Conservation (phyloP, 352 stramenopile species). For the Globisporangium takayamanum region DNA sequence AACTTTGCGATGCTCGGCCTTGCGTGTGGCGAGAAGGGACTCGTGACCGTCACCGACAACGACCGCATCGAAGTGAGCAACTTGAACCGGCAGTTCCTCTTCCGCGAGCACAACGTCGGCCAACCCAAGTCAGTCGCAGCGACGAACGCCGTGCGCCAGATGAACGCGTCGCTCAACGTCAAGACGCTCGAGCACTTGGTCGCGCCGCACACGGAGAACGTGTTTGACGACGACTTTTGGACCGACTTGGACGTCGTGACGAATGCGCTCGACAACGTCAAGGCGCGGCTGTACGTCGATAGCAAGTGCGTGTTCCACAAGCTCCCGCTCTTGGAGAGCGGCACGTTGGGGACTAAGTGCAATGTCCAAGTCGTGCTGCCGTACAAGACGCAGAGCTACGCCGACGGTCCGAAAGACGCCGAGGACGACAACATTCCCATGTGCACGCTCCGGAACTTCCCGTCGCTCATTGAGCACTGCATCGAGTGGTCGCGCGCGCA, state of each 20-base stretch:
- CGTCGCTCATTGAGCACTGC: conserved; percentile 93
- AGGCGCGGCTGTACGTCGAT: conserved; percentile 97
- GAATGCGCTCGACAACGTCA: conserved; percentile 99
- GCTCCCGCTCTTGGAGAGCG: conserved; percentile 95
- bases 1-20: conserved; percentile 84
- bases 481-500: conserved; percentile 97
- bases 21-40: conserved; percentile 65
- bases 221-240: conserved; percentile 82
- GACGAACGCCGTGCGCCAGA: conserved; percentile 62
- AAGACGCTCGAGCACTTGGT: conserved; percentile 81
- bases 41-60: conserved; percentile 83
- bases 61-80: conserved; percentile 87
- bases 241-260: conserved; percentile 91
- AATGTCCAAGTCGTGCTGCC: conserved; percentile 92
- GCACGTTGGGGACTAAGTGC: conserved; percentile 98
- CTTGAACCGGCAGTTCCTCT: conserved; percentile 83
- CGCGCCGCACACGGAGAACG: conserved; percentile 70
- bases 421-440: conserved; percentile 98
- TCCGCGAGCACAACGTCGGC: conserved; percentile 82
- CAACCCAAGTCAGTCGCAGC: conserved; percentile 81
- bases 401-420: conserved; percentile 92
- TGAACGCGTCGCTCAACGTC: conserved; percentile 74
- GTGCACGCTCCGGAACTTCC: conserved; percentile 99
- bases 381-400: conserved; percentile 93
- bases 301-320: conserved; percentile 97